Conservation (phyloP, 2,329 filamentous ascomycete species). For the Pseudodiploospora longispora region DNA sequence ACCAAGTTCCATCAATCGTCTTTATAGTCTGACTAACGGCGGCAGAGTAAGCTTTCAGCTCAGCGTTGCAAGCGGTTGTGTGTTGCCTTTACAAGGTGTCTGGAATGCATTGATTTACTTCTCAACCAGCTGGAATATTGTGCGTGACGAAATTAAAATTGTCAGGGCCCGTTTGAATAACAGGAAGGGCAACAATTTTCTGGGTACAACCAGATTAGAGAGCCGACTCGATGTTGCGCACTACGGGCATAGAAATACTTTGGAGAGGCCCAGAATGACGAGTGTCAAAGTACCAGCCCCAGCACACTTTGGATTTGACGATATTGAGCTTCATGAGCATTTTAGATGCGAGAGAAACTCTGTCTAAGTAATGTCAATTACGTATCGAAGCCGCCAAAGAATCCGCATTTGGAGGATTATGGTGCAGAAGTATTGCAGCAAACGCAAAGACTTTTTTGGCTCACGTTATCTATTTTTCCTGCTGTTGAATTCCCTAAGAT, state of each 20-base stretch:
- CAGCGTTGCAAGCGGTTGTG: conserved; percentile 60
- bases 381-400: no score
- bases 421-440: no score
- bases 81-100: conserved; percentile 68
- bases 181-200: conserved; percentile 5
- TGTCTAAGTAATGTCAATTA: not conserved
- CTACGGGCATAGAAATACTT: conserved; percentile 13
- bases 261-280: conserved; percentile 13
- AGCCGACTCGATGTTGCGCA: conserved; percentile 16
- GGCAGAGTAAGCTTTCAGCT: conserved; percentile 50
- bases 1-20: conserved; percentile 62
- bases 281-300: not conserved
- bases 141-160: conserved; percentile 18
- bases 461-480: no score
- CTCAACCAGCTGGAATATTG: conserved; percentile 47
- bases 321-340: conserved; percentile 3
- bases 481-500: no score
- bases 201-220: conserved; percentile 16
- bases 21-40: conserved; percentile 54
- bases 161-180: conserved; percentile 10
- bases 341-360: conserved; percentile 1
- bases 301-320: conserved; percentile 3
- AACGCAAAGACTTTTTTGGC: no score
- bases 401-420: no score
- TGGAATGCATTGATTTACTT: conserved; percentile 76